Conservation (phyloP, 1,284 basidiomycete species). For the Thelephora terrestris region DNA sequence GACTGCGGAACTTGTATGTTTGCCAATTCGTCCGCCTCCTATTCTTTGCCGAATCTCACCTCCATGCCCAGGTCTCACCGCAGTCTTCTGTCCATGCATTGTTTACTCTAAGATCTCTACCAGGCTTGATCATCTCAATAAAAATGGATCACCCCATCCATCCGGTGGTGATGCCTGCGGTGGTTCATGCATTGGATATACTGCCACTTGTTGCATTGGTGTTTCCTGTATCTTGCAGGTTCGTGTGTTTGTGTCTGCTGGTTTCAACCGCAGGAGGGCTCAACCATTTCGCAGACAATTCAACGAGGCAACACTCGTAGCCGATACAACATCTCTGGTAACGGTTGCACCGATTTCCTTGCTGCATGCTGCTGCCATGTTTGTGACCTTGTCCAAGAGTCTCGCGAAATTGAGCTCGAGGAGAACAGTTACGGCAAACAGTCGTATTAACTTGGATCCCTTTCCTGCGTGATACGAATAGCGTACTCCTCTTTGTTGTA, state of each 20-base stretch:
- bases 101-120: conserved; percentile 28
- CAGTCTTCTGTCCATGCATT: conserved; percentile 31
- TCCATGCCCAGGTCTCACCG: conserved; percentile 19
- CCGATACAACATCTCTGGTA: conserved; percentile 36
- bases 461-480: too few relatives aligned
- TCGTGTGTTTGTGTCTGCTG: conserved; percentile 3
- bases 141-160: conserved; percentile 24
- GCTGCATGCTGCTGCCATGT: conserved; percentile 34
- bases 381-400: conserved; percentile 39
- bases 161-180: too few relatives aligned
- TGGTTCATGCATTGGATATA: not conserved
- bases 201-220: conserved; percentile 10
- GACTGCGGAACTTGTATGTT: conserved; percentile 29
- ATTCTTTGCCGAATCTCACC: too few relatives aligned
- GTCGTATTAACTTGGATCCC: too few relatives aligned
- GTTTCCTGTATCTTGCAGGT: conserved; percentile 34
- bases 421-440: conserved; percentile 26
- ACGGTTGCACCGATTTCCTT: conserved; percentile 29
- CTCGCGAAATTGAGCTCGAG: conserved; percentile 37
- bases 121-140: conserved; percentile 26
- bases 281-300: conserved; percentile 23
- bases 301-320: conserved; percentile 28
- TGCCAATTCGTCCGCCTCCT: too few relatives aligned
- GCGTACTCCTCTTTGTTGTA: too few relatives aligned
- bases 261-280: not conserved